Percentiles rank a stretch among this genome's conserved stretches.
phyloP scores from a whole-genome alignment of 768 basidiomycete genomes.

The Mycena vulgaris region DNA sequence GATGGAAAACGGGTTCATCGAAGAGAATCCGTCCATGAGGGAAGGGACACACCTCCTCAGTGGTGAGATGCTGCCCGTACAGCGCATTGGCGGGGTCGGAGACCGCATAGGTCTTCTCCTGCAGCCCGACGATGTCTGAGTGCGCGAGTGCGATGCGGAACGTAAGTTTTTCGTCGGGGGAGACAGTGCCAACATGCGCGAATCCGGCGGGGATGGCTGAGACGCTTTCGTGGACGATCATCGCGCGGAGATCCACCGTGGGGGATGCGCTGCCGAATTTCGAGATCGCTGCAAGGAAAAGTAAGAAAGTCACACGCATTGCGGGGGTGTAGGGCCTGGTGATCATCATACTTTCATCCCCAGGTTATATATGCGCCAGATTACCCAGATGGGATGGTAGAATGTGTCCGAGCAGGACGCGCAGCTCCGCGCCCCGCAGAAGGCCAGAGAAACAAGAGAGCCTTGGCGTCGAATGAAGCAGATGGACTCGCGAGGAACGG shows the following conservation, averaged over 20 bases:
- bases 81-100: too few species aligned
- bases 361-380: constrained; percentile 8
- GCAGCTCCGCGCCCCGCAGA: neutral
- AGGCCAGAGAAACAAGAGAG: neutral
- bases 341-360: neutral
- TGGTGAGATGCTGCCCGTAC: too few species aligned
- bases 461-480: neutral
- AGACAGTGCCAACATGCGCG: constrained; percentile 18
- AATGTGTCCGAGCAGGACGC: neutral
- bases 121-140: too few species aligned
- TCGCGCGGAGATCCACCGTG: constrained; percentile 20
- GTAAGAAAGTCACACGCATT: constrained; percentile 2
- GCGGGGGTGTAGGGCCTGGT: neutral
- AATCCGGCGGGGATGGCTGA: constrained; percentile 22
- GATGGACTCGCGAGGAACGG: constrained; percentile 9
- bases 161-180: too few species aligned
- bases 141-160: too few species aligned
- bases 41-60: too few species aligned
- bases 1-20: too few species aligned
- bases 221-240: constrained; percentile 27
- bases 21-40: too few species aligned
- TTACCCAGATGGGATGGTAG: neutral
- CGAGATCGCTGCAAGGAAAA: too few species aligned
- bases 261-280: too few species aligned
- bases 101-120: too few species aligned